Base-by-base conservation (phyloP, 2,329 filamentous ascomycete genomes). In the Immersiporthe knoxdaviesiana region DNA sequence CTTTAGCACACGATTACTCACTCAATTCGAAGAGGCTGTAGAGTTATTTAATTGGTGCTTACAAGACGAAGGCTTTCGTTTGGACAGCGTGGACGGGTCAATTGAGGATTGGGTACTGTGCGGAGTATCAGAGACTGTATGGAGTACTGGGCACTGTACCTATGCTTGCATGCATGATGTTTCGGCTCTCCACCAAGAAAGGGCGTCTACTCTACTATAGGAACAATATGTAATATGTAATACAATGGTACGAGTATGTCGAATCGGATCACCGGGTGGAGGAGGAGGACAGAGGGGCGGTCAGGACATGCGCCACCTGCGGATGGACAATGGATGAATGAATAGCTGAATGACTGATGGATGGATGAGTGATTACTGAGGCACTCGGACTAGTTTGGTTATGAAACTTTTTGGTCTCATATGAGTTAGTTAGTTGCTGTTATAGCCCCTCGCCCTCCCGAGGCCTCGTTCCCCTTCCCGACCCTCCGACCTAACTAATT, bases 401-500 rank as follows among this genome's bases (percentile, higher is more conserved):
- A 18, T 56, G 52, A 56, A 56, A 56, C 52, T 56, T 56, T 56
- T 56, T 30, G 52, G 52, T 4, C 24, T 16, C 52, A 18, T 56
- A 8, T n/a, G 5, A 56, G 24, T 56, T 56, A 21, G 16, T n/a
- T n/a, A n/a, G n/a, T n/a, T n/a, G n/a, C n/a, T n/a, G n/a, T n/a
- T n/a, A n/a, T 16, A 24, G 16, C 30, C 21, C 59, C 59, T 44
- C 59, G 58, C 14, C 56, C 3, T 37, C 39, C 35, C 35, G 35
- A 37, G 32, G 37, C 59, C 14, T 27, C n/a, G 59, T 32, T 8
- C 12, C 52, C 24, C 44, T n/a, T 47, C 27, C 59, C 59, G 59
- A 12, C 58, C 35, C 21, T 60, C n/a, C 24, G 35, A 37, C 24
- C 24, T 24, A 39, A 60, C 16, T 37, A 18, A 44, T 30, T 62